These are phyloP conservation scores for Drechmeria coniospora DNA, from an alignment of 2,329 filamentous ascomycete species.

Conservation along the genomic window DNA sequence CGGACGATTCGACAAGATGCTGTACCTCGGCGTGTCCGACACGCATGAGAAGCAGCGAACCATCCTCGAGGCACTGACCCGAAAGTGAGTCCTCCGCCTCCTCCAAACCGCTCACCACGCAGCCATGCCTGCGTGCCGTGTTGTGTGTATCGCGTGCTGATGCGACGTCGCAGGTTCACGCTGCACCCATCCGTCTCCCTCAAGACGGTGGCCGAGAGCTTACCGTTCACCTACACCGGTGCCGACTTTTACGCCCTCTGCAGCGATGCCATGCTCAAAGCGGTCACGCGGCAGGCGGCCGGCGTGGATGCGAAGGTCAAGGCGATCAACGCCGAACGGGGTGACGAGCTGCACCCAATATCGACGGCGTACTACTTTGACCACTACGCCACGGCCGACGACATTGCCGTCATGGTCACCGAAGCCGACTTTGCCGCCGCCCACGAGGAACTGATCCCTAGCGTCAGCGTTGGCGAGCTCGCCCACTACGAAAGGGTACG, in stretches of 20 bases:
- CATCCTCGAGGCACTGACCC: slow-evolving; percentile 83
- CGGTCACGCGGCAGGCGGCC: slow-evolving; percentile 78
- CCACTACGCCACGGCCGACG: slow-evolving; percentile 67
- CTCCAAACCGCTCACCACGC: no score
- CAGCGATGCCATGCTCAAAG: slow-evolving; percentile 97
- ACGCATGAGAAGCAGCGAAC: slow-evolving; percentile 93
- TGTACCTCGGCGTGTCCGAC: slow-evolving; percentile 91
- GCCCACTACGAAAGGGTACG: slow-evolving; percentile 81
- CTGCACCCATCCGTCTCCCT: slow-evolving; percentile 70
- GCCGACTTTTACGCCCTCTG: slow-evolving; percentile 95
- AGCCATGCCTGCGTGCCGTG: no score
- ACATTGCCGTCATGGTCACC: slow-evolving; percentile 74
- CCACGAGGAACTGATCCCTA: slow-evolving; percentile 74
- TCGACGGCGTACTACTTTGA: slow-evolving; percentile 94
- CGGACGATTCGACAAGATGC: slow-evolving; percentile 94
- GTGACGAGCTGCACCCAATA: slow-evolving; percentile 29
- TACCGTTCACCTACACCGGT: slow-evolving; percentile 94
- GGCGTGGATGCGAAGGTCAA: slow-evolving; percentile 73
- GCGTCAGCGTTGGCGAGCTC: slow-evolving; percentile 82
- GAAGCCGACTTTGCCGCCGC: slow-evolving; percentile 79
- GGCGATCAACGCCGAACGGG: slow-evolving; percentile 40
- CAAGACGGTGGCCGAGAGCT: slow-evolving; percentile 50
- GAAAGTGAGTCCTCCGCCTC: slow-evolving; percentile 54
- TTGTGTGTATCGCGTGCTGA: no score
- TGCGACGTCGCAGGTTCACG: slow-evolving; percentile 60